Conservation (phyloP, 2,329 filamentous ascomycete genomes). For the Clonostachys solani region DNA sequence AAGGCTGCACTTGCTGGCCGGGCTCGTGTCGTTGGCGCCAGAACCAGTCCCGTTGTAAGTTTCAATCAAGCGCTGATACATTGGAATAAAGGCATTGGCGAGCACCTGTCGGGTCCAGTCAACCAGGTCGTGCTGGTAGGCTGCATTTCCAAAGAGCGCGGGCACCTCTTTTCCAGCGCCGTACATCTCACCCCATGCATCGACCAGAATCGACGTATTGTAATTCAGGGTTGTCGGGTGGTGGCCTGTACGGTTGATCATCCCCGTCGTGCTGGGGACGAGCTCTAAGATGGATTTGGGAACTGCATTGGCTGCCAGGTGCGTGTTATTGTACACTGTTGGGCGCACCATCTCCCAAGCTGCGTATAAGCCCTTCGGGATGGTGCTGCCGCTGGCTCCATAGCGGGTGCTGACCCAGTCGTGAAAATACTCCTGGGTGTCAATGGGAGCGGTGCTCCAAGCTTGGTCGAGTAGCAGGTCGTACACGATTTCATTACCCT, state of each 20-base stretch:
- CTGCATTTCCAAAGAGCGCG: neutral
- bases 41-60: neutral
- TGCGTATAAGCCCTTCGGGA: neutral
- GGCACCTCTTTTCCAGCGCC: neutral
- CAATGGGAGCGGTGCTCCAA: conserved; percentile 36
- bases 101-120: neutral
- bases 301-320: neutral
- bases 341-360: neutral
- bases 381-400: neutral
- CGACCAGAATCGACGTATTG: neutral
- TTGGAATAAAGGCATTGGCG: neutral
- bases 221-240: neutral
- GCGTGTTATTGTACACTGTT: neutral
- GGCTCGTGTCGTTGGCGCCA: neutral
- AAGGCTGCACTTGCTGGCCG: neutral
- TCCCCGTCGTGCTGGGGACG: neutral
- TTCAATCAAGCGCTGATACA: neutral
- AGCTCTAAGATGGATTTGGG: neutral
- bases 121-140: neutral
- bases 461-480: conserved; percentile 45
- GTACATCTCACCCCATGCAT: neutral
- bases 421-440: conserved; percentile 37
- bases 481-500: conserved; percentile 49
- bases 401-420: conserved; percentile 40
- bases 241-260: neutral